A percentile compares a stretch with the other conserved stretches of the same genome.
Conservation (phyloP, 257 asterid genomes). For the Plantago ovata region DNA sequence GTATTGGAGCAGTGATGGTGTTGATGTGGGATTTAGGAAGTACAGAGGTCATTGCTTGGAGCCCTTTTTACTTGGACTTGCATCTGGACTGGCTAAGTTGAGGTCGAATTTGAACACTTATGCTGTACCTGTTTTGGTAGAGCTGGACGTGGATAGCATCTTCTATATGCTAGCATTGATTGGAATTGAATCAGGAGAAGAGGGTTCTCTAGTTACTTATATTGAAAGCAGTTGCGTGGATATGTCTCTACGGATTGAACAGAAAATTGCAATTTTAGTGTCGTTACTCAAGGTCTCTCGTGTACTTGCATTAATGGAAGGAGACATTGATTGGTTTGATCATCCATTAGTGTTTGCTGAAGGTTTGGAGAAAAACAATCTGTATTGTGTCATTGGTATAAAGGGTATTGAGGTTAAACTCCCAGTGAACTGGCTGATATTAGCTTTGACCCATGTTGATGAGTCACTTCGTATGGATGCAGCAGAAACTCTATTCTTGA, state of each 20-base stretch:
- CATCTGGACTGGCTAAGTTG: slow-evolving; percentile 71
- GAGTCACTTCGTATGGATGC: slow-evolving; percentile 96
- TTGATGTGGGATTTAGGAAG: slow-evolving; percentile 59
- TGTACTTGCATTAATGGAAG: slow-evolving; percentile 75
- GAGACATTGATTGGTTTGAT: slow-evolving; percentile 82
- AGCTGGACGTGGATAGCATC: slow-evolving; percentile 73
- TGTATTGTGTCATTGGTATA: slow-evolving; percentile 46
- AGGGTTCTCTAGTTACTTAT: slow-evolving; percentile 38
- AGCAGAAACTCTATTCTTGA: slow-evolving; percentile 86
- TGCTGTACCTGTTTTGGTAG: slow-evolving; percentile 81
- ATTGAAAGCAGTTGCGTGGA: slow-evolving; percentile 35
- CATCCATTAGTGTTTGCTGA: slow-evolving; percentile 33
- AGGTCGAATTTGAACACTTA: slow-evolving; percentile 88
- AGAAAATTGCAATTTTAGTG: slow-evolving; percentile 68
- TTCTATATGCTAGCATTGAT: slow-evolving; percentile 77
- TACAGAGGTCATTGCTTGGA: slow-evolving; percentile 72
- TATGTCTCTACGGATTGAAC: slow-evolving; percentile 52
- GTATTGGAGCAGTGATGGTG: slow-evolving; percentile 80
- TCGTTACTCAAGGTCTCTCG: slow-evolving; percentile 93
- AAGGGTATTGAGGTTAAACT: slow-evolving; percentile 64
- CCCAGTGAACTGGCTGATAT: slow-evolving; percentile 71
- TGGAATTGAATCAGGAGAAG: slow-evolving; percentile 48
- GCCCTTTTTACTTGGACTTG: slow-evolving; percentile 73
- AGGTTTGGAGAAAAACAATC: slow-evolving; percentile 34
- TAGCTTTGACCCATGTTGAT: slow-evolving; percentile 80